A percentile compares a stretch with the other conserved stretches of the same genome.
These are phyloP conservation scores for Tolypocladium nubicola DNA, from an alignment of 2,329 filamentous ascomycete genomes.

Conservation along the genomic window DNA sequence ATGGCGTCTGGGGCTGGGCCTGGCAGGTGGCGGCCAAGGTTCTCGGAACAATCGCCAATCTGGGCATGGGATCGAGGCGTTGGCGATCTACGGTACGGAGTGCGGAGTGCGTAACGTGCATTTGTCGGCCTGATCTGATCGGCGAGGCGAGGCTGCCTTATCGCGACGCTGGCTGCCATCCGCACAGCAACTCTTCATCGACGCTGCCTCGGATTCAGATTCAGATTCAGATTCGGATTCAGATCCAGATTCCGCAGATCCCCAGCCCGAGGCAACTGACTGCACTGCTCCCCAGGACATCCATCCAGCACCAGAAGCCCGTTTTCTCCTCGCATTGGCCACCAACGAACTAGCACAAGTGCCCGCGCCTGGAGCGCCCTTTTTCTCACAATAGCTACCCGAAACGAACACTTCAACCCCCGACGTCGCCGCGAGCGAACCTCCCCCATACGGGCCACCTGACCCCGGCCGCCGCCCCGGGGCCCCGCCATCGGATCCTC, in stretches of 20 bases:
- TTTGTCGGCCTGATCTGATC: too few relatives aligned
- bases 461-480: not conserved
- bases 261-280: too few relatives aligned
- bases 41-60: not conserved
- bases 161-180: too few relatives aligned
- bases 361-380: not conserved
- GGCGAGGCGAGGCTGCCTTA: too few relatives aligned
- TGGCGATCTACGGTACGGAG: not conserved
- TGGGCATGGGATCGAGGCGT: not conserved
- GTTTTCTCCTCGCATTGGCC: not conserved
- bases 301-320: not conserved
- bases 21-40: not conserved
- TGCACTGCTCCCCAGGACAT: too few relatives aligned
- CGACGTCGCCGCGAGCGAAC: not conserved
- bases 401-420: not conserved
- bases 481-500: not conserved
- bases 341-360: not conserved
- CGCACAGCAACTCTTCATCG: too few relatives aligned
- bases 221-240: too few relatives aligned
- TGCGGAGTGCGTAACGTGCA: too few relatives aligned
- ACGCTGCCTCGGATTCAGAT: too few relatives aligned
- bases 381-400: conserved; percentile 2
- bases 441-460: not conserved
- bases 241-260: too few relatives aligned
- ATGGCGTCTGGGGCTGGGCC: not conserved